Percentiles rank a stretch among this genome's conserved stretches.
Evolutionary conservation across 257 asterid species (phyloP).

Genomic region (Echium plantagineum): DNA sequence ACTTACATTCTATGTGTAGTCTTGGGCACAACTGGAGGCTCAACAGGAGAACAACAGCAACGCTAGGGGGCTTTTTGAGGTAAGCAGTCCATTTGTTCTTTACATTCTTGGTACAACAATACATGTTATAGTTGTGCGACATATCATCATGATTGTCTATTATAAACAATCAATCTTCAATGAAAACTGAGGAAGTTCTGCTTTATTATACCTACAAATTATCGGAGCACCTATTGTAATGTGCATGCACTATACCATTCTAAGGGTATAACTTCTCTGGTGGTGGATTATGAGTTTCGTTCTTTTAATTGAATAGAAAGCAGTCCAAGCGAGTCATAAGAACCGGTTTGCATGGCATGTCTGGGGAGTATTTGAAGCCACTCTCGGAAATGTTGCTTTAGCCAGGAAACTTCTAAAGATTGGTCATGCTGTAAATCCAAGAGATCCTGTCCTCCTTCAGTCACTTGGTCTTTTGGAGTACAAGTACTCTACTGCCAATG

Average conservation of each 20-base stretch:
- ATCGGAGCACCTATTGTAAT: too few relatives aligned
- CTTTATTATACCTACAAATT: too few relatives aligned
- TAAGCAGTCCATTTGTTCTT: constrained; percentile 2
- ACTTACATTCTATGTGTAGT: constrained; percentile 25
- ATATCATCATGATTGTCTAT: too few relatives aligned
- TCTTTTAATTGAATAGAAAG: constrained; percentile 39
- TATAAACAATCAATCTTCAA: too few relatives aligned
- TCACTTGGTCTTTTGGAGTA: constrained; percentile 80
- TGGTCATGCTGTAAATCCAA: constrained; percentile 78
- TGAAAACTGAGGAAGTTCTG: too few relatives aligned
- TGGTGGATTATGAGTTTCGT: background rate
- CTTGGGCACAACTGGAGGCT: constrained; percentile 99
- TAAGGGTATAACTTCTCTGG: background rate
- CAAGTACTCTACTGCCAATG: constrained; percentile 55
- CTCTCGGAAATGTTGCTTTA: constrained; percentile 48
- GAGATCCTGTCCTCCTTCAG: constrained; percentile 94
- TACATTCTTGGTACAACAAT: too few relatives aligned
- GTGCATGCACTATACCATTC: background rate
- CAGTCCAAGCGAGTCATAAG: constrained; percentile 95
- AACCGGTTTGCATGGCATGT: constrained; percentile 98
- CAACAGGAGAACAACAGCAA: constrained; percentile 47
- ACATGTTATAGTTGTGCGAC: background rate
- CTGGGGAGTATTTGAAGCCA: constrained; percentile 93
- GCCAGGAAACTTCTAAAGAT: constrained; percentile 83
- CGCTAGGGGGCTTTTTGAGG: constrained; percentile 85